Evolutionary conservation across 2,329 filamentous ascomycete genomes (phyloP).

Genomic region (Aureobasidium lini): DNA sequence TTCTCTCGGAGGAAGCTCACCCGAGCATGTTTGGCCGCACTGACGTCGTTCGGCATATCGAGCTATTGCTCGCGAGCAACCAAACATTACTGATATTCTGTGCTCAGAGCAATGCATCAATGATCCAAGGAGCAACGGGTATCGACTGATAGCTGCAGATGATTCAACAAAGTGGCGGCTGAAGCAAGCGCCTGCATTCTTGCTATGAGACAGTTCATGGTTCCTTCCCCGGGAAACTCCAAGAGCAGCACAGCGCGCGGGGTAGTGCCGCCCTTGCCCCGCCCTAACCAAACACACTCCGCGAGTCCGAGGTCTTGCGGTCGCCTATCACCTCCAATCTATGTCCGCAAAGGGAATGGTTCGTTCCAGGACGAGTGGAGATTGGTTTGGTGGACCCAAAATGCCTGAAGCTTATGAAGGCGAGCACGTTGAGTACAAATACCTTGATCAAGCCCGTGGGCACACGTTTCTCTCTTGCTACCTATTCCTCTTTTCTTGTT

Average conservation of each 20-base stretch:
- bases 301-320: conserved; percentile 9
- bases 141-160: neutral
- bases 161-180: neutral
- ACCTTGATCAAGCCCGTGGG: neutral
- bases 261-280: conserved; percentile 8
- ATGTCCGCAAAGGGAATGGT: neutral
- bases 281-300: conserved; percentile 8
- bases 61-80: neutral
- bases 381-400: neutral
- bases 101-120: neutral
- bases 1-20: neutral
- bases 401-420: conserved; percentile 4
- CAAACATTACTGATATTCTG: neutral
- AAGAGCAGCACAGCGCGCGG: conserved; percentile 9
- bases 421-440: conserved; percentile 11
- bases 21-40: conserved; percentile 1
- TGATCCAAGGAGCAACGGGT: neutral
- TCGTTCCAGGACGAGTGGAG: conserved; percentile 11
- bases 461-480: neutral
- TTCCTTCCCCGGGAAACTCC: conserved; percentile 1
- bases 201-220: neutral
- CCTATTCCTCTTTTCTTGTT: neutral
- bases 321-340: conserved; percentile 5
- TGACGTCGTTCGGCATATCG: neutral
- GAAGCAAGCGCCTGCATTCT: neutral